phyloP scores from a whole-genome alignment of 2,329 filamentous ascomycete genomes.

The Rhynchosporium graminicola region DNA sequence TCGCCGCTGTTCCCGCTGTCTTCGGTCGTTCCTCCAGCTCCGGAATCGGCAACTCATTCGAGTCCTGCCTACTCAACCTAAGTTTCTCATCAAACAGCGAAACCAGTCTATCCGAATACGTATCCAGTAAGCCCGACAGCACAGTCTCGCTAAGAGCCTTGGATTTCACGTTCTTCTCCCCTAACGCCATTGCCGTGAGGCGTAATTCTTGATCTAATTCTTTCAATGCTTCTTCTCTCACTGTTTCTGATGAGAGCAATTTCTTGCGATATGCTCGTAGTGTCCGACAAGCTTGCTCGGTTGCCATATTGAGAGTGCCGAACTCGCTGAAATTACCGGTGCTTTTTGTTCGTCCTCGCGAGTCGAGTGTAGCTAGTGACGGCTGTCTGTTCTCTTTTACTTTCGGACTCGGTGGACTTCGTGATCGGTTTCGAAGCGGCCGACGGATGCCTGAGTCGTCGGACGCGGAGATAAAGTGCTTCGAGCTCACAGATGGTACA shows the following conservation, averaged over 20 bases:
- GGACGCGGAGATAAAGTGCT: constrained; percentile 36
- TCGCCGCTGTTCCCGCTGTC: constrained; percentile 29
- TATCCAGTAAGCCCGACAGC: constrained; percentile 66
- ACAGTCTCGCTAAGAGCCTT: constrained; percentile 57
- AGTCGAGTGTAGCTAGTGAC: constrained; percentile 53
- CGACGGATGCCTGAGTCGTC: constrained; percentile 34
- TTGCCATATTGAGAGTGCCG: constrained; percentile 61
- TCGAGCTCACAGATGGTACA: constrained; percentile 31
- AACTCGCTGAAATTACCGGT: constrained; percentile 48
- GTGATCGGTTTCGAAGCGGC: constrained; percentile 34
- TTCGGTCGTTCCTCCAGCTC: constrained; percentile 31
- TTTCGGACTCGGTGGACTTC: constrained; percentile 38
- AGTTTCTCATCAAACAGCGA: constrained; percentile 73
- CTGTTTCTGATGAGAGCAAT: constrained; percentile 54
- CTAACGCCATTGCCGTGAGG: constrained; percentile 60
- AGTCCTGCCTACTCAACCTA: constrained; percentile 44
- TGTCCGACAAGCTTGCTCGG: constrained; percentile 64
- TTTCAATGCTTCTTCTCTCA: constrained; percentile 58
- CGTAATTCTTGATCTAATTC: constrained; percentile 66
- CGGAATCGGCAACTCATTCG: constrained; percentile 21
- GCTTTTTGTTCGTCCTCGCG: constrained; percentile 51
- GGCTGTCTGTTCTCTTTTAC: constrained; percentile 48
- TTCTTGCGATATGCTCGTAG: constrained; percentile 65
- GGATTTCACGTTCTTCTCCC: constrained; percentile 41
- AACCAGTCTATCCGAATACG: constrained; percentile 73